Evolutionary conservation across 2,329 filamentous ascomycete genomes (phyloP).

Genomic region (Fonsecaea nubica): DNA sequence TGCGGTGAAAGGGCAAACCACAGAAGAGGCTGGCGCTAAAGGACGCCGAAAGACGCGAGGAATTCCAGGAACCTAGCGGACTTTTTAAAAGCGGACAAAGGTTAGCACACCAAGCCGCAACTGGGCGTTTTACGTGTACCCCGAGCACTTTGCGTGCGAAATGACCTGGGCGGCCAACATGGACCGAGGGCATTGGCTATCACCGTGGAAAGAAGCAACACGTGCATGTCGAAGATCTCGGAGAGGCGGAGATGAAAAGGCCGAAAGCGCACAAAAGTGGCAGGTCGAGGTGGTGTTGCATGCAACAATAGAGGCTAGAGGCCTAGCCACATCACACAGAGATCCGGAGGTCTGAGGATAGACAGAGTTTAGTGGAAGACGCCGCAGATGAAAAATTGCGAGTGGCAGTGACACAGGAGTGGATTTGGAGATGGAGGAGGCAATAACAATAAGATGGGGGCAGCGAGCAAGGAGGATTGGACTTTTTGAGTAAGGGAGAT

Average conservation of each 20-base stretch:
- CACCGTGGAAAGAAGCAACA: slow-evolving; percentile 17
- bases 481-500: background rate
- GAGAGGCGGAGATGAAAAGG: slow-evolving; percentile 25
- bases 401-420: background rate
- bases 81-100: background rate
- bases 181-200: slow-evolving; percentile 10
- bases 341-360: slow-evolving; percentile 8
- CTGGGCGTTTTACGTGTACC: slow-evolving; percentile 8
- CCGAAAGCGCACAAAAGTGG: slow-evolving; percentile 14
- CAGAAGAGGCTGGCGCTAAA: slow-evolving; percentile 1
- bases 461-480: background rate
- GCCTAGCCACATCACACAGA: slow-evolving; percentile 7
- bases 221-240: slow-evolving; percentile 23
- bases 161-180: slow-evolving; percentile 8
- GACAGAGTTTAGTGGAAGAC: slow-evolving; percentile 12
- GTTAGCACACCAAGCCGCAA: background rate
- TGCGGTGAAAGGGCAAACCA: background rate
- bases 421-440: background rate
- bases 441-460: background rate
- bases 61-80: background rate
- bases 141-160: background rate
- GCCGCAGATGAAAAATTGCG: background rate
- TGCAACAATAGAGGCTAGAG: slow-evolving; percentile 13
- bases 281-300: background rate
- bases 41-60: background rate